Base-by-base conservation (phyloP, 2,329 filamentous ascomycete genomes). In the Penicillium sp. region DNA sequence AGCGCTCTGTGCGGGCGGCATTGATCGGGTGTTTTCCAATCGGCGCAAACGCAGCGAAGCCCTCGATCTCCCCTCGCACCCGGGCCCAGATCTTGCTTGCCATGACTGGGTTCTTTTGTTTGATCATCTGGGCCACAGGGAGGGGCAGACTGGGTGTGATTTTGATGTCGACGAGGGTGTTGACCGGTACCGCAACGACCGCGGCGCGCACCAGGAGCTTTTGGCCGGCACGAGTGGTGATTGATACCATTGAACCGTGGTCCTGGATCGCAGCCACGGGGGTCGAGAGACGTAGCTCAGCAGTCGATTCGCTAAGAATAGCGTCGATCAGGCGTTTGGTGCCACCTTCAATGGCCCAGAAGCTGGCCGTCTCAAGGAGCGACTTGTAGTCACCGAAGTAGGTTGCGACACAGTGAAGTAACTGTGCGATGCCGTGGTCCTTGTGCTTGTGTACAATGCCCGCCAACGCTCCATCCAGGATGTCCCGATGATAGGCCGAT, bases 401-500 rank as follows among this genome's bases (percentile, higher is more conserved):
- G 10, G 55, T 54, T 6, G 63, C 60, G 14, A 61, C 57, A 14
- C 54, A 55, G 13, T 63, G 55, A 10, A 63, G 55, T 28, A 65
- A 53, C 51, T 65, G 63, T 2, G 61, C 55, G 30, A 63, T 54
- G 10, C 63, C 63, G 38, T 65, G 63, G 42, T 57, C 37, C 48
- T 58, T 57, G 35, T 25, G 48, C 7, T 58, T 59, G 37, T 63
- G 58, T n/a, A 63, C 51, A 7, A 65, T 16, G 4, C 63, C 63
- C 11, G 58, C 42, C 40, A 65, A 45, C 7, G 46, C 58, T 11
- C 61, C 63, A 25, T 65, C 60, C n/a, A 65, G 7, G 28, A 65
- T 33, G 48, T 65, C 63, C 19, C 52, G 46, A 10, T 63, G 42
- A 33, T 65, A 61, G n/a, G 55, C 11, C 25, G 42, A 43, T 14